phyloP scores from a whole-genome alignment of 2,329 filamentous ascomycete species.

The Colletotrichum nymphaeae region DNA sequence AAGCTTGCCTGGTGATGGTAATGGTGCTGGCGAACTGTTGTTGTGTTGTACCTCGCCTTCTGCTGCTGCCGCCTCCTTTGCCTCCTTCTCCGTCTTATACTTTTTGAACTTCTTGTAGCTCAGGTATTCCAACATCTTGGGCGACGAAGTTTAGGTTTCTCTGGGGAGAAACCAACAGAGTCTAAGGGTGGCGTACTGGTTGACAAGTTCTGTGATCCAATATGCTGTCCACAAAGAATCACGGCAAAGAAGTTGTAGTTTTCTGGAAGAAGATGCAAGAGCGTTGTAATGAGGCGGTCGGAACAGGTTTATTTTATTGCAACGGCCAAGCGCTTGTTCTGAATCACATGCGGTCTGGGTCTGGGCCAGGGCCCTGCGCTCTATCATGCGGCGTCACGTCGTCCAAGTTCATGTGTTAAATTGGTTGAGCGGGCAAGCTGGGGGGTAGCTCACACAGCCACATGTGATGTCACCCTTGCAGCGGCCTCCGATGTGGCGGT shows the following conservation, averaged over 20 bases:
- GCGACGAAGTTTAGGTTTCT: neutral
- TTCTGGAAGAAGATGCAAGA: neutral
- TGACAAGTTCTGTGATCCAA: constrained; percentile 34
- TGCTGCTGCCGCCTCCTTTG: constrained; percentile 41
- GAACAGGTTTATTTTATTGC: constrained; percentile 23
- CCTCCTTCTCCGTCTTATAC: constrained; percentile 62
- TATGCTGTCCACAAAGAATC: neutral
- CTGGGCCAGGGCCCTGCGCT: constrained; percentile 6
- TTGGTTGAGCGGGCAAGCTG: constrained; percentile 16
- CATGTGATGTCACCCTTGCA: constrained; percentile 36
- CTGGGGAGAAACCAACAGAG: neutral
- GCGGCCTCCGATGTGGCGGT: constrained; percentile 33
- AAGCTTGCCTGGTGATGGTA: neutral
- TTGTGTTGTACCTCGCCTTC: constrained; percentile 35
- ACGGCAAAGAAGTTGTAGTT: neutral
- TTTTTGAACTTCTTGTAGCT: constrained; percentile 73
- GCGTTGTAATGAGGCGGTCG: constrained; percentile 5
- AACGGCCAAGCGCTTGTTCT: constrained; percentile 27
- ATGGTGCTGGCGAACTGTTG: constrained; percentile 12
- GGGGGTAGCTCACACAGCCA: constrained; percentile 36
- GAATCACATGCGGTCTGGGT: constrained; percentile 31
- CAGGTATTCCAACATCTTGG: constrained; percentile 71
- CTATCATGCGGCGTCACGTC: constrained; percentile 11
- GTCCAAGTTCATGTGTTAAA: constrained; percentile 18
- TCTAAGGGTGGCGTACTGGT: neutral